Conservation (phyloP, 768 basidiomycete species). For the Glaciozyma antarctica region DNA sequence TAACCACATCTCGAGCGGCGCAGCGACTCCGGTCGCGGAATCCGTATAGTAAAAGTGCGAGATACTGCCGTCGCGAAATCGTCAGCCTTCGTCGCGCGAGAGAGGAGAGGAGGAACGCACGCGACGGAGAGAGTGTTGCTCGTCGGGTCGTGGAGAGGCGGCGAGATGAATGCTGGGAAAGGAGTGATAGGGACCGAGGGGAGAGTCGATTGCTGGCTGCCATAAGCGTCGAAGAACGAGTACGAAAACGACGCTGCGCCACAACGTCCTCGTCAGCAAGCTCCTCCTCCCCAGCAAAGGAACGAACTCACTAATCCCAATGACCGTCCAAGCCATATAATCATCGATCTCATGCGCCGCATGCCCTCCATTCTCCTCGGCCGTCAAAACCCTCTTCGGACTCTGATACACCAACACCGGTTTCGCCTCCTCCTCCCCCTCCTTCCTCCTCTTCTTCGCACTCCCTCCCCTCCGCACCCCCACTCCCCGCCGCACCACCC, state of each 20-base stretch:
- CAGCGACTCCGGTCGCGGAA: slow-evolving; percentile 17
- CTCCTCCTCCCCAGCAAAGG: neutral
- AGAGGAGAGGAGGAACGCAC: slow-evolving; percentile 61
- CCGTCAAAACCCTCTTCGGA: neutral
- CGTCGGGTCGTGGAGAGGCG: slow-evolving; percentile 61
- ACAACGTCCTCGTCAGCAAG: neutral
- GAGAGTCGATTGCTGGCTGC: slow-evolving; percentile 49
- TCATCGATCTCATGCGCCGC: slow-evolving; percentile 63
- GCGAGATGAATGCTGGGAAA: slow-evolving; percentile 73
- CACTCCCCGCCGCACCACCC: neutral
- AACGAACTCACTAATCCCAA: slow-evolving; percentile 54
- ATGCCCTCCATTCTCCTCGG: neutral
- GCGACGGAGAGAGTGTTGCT: slow-evolving; percentile 64
- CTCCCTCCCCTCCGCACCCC: too few relatives aligned
- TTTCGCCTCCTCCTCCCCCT: slow-evolving; percentile 46
- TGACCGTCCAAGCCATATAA: slow-evolving; percentile 91
- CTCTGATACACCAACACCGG: neutral
- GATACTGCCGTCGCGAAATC: slow-evolving; percentile 39
- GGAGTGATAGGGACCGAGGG: slow-evolving; percentile 77
- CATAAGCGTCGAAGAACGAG: slow-evolving; percentile 75
- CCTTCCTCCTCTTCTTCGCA: neutral
- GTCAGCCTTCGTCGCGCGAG: neutral
- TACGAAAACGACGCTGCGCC: slow-evolving; percentile 63
- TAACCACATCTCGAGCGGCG: slow-evolving; percentile 77
- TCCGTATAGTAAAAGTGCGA: neutral